A percentile compares a stretch with the other conserved stretches of the same genome.
Conservation (phyloP, 2,329 filamentous ascomycete genomes). For the Gliomastix tumulicola region DNA sequence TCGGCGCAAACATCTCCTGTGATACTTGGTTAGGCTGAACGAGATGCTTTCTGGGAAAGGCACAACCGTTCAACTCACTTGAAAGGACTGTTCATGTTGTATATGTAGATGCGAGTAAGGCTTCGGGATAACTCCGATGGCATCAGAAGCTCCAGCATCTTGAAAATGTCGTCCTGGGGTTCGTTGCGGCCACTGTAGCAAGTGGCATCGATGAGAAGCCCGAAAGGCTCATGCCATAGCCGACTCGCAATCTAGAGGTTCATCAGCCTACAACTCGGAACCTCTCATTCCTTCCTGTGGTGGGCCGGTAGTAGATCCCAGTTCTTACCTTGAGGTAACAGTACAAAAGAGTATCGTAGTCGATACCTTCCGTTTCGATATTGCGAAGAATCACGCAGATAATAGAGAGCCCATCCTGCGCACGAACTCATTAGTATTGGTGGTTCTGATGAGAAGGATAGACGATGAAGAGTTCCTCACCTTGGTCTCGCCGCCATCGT, state of each 20-base stretch:
- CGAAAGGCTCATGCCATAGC: conserved; percentile 63
- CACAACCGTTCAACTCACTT: conserved; percentile 29
- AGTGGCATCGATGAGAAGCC: conserved; percentile 61
- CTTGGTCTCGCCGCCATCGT: conserved; percentile 66
- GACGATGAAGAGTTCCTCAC: too few relatives aligned
- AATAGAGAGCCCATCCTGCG: conserved; percentile 57
- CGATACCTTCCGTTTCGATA: conserved; percentile 58
- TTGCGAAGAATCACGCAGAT: conserved; percentile 64
- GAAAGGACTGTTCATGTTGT: conserved; percentile 69
- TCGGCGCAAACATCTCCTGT: conserved; percentile 55
- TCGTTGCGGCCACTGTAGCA: conserved; percentile 64
- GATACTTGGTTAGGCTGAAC: neutral
- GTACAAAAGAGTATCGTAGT: conserved; percentile 59
- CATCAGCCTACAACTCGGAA: too few relatives aligned
- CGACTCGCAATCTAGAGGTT: conserved; percentile 60
- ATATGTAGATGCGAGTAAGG: conserved; percentile 57
- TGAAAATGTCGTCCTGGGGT: conserved; percentile 58
- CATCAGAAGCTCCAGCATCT: conserved; percentile 54
- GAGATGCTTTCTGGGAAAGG: neutral
- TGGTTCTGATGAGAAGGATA: neutral
- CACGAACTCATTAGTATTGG: neutral
- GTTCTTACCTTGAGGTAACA: conserved; percentile 55
- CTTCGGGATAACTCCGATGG: conserved; percentile 54
- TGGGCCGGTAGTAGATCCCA: too few relatives aligned
- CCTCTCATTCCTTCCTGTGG: too few relatives aligned